Evolutionary conservation across 2,329 filamentous ascomycete genomes (phyloP).

Genomic region (Aspergillus tubingensis): DNA sequence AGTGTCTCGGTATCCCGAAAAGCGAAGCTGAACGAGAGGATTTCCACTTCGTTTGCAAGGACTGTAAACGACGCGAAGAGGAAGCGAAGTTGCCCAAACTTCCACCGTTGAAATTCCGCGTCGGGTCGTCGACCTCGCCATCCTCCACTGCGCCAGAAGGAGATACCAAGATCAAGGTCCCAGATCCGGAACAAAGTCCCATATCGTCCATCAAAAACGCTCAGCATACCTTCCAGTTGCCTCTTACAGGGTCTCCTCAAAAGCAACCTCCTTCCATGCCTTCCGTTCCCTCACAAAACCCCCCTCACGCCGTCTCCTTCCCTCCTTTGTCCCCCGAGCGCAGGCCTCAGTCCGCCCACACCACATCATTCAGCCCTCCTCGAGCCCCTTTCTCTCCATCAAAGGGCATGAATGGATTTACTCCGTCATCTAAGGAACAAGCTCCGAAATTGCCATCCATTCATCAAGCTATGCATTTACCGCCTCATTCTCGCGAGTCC

Average conservation of each 20-base stretch:
- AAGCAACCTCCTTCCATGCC: conserved; percentile 21
- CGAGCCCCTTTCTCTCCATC: conserved; percentile 37
- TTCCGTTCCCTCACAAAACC: conserved; percentile 15
- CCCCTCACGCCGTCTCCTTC: conserved; percentile 17
- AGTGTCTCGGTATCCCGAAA: conserved; percentile 79
- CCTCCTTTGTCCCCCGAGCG: conserved; percentile 34
- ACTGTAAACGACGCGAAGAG: conserved; percentile 71
- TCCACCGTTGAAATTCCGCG: conserved; percentile 60
- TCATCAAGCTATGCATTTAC: conserved; percentile 34
- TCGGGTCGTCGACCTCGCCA: conserved; percentile 51
- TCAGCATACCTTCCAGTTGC: conserved; percentile 16
- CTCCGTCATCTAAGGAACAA: conserved; percentile 27
- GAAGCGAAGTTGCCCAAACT: conserved; percentile 64
- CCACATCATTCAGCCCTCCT: conserved; percentile 29
- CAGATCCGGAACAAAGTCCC: conserved; percentile 17
- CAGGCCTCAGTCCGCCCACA: conserved; percentile 28
- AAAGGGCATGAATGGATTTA: conserved; percentile 32
- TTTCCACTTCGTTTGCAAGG: conserved; percentile 81
- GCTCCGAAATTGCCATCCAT: conserved; percentile 29
- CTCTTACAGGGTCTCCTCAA: conserved; percentile 25
- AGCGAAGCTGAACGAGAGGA: conserved; percentile 78
- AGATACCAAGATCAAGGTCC: conserved; percentile 24
- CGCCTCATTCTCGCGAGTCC: conserved; percentile 25
- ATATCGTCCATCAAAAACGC: conserved; percentile 31
- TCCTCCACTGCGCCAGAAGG: conserved; percentile 15